Evolutionary conservation across 1,284 basidiomycete genomes (phyloP).

Genomic region (Macrocystidia cucumis): DNA sequence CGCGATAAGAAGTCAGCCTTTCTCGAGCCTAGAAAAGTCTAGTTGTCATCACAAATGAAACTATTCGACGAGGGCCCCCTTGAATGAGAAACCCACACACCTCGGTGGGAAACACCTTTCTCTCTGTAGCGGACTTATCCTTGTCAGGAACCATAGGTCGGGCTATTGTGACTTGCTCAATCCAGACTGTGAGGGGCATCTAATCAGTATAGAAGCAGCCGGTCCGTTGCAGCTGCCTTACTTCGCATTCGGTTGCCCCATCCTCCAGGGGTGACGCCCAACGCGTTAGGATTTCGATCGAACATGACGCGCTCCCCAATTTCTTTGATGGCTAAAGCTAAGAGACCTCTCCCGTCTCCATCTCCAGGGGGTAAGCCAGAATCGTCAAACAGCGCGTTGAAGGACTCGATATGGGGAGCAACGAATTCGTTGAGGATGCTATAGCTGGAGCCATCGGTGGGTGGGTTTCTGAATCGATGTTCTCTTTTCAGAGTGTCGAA

Average conservation of each 20-base stretch:
- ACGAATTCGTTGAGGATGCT: conserved; percentile 92
- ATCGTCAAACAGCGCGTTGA: conserved; percentile 93
- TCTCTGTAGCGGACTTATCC: conserved; percentile 69
- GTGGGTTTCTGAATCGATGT: conserved; percentile 74
- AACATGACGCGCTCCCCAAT: conserved; percentile 90
- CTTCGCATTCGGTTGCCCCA: conserved; percentile 81
- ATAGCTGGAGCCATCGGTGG: conserved; percentile 62
- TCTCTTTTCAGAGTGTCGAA: conserved; percentile 89
- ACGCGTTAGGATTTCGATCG: conserved; percentile 61
- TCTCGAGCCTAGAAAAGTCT: conserved; percentile 69
- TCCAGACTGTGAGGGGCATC: conserved; percentile 60
- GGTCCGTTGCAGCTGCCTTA: too few species aligned
- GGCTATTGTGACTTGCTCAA: conserved; percentile 81
- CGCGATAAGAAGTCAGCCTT: conserved; percentile 87
- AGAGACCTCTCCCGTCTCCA: conserved; percentile 72
- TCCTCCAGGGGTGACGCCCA: conserved; percentile 49
- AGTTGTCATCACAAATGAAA: not conserved
- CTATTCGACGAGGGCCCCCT: not conserved
- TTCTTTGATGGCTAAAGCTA: conserved; percentile 78
- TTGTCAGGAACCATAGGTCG: conserved; percentile 87
- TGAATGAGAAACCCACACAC: conserved; percentile 33
- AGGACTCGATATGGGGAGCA: conserved; percentile 90
- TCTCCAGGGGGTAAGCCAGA: conserved; percentile 66
- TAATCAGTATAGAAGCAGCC: too few species aligned
- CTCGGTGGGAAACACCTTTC: conserved; percentile 86